Evolutionary conservation across 345 rosid genomes (phyloP), one percentile per base, ranked within the genome.

Genomic region (Pistacia integerrima): DNA sequence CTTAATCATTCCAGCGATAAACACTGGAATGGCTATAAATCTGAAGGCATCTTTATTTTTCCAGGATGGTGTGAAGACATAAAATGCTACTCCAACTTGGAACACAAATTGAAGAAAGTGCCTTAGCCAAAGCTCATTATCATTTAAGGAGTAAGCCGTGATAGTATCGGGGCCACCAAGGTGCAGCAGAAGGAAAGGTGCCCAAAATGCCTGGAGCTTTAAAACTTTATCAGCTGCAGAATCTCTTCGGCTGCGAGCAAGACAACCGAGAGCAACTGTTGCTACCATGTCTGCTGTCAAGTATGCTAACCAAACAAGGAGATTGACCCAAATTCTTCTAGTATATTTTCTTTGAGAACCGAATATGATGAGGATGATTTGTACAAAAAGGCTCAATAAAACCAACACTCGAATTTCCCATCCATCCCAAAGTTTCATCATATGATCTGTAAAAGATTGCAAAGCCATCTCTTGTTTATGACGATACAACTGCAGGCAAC

Each of bases 21-120:
- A 55, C 12, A 75, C 54, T 56, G 72, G 72, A 57, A 75, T 35
- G 71, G 67, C 67, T 14, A 70, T 28, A 2, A 62, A 73, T 2
- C 82, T 68, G 18, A 77, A 22, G 51, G 62, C 35, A 73, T 33
- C 75, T 75, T 78, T 56, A 35, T 38, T 71, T 0, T 49, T 49
- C 84, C 68, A 73, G 0, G 74, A 77, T 30, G 64, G 69, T 4
- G 72, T 2, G 44, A 79, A 13, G 56, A 83, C 78, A 7, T 80
- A 83, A 36, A 25, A 38, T 5, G 84, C 82, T 0, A 81, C 79
- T 11, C 73, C 73, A 2, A 76, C 22, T 36, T 86, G 84, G 54
- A 76, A 64, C 57, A 36, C 16, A 7, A 7, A 9, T 8, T 9
- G 2, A 8, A 49, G 52, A 49, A 49, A 49, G 52, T 49, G 10